phyloP scores from a whole-genome alignment of 257 asterid species.

The Penstemon barbatus region DNA sequence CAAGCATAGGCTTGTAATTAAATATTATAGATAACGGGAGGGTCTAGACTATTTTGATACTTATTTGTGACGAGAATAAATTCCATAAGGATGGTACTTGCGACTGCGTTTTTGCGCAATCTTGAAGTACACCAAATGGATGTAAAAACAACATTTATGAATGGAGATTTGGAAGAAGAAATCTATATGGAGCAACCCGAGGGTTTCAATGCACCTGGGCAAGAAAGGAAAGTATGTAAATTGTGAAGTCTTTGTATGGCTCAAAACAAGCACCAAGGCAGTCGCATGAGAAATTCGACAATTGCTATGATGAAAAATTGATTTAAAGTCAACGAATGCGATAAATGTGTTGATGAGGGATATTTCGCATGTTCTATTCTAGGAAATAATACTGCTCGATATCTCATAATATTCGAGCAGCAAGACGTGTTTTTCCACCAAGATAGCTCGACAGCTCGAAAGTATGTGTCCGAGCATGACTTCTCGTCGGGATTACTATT shows the following conservation, averaged over 20 bases:
- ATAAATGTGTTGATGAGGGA: not conserved
- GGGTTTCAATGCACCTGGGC: no score
- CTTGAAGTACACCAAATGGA: not conserved
- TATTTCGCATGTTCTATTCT: no score
- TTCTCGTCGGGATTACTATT: no score
- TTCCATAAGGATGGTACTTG: not conserved
- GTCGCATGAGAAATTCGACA: not conserved
- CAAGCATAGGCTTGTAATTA: slow-evolving; percentile 2
- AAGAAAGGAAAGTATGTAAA: slow-evolving; percentile 2
- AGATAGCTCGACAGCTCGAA: no score
- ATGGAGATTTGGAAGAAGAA: not conserved
- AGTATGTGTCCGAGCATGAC: no score
- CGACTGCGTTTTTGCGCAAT: not conserved
- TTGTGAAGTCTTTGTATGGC: not conserved
- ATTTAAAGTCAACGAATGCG: not conserved
- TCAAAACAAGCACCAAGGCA: no score
- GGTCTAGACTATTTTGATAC: no score
- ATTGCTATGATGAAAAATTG: not conserved
- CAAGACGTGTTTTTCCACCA: no score
- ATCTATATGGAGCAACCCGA: no score
- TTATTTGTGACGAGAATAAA: slow-evolving; percentile 5
- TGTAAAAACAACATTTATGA: not conserved
- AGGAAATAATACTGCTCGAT: no score
- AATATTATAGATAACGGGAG: slow-evolving; percentile 1
- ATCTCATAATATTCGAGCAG: no score